Evolutionary conservation across 2,329 filamentous ascomycete genomes (phyloP).

Genomic region (Atkinsonella texensis): DNA sequence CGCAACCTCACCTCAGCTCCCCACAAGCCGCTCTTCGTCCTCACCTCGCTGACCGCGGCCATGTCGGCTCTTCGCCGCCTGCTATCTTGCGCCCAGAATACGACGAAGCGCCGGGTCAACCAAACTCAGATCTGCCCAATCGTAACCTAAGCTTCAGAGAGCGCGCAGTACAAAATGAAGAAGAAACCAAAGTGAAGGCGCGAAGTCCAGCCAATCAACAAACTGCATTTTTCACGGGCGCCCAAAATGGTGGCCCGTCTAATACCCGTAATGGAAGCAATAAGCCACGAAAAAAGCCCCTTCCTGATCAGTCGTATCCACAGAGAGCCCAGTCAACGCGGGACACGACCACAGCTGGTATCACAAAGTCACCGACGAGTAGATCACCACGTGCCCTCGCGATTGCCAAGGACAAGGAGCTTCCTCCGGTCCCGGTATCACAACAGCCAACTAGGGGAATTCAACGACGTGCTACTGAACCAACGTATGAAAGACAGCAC

Average conservation of each 20-base stretch:
- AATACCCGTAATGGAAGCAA: conserved; percentile 41
- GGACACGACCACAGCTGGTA: conserved; percentile 23
- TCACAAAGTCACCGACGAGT: conserved; percentile 1
- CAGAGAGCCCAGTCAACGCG: conserved; percentile 21
- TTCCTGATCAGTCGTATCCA: conserved; percentile 36
- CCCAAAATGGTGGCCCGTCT: conserved; percentile 22
- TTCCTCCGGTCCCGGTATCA: conserved; percentile 17
- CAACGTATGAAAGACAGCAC: conserved; percentile 15
- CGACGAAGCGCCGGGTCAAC: conserved; percentile 7
- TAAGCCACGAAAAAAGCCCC: conserved; percentile 45
- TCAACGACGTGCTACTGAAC: conserved; percentile 19
- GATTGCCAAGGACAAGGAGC: conserved; percentile 18
- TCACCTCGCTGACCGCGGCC: conserved; percentile 4
- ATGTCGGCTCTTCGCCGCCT: conserved; percentile 12
- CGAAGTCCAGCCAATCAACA: conserved; percentile 11
- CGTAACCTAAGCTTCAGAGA: conserved; percentile 51
- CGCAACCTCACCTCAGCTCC: background rate
- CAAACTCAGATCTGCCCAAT: conserved; percentile 28
- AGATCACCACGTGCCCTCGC: conserved; percentile 6
- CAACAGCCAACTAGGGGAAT: conserved; percentile 10
- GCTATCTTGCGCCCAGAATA: conserved; percentile 11
- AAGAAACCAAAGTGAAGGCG: conserved; percentile 20
- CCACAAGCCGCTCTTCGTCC: background rate
- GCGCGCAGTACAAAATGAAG: conserved; percentile 35
- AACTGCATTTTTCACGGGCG: conserved; percentile 12